A percentile compares a stretch with the other conserved stretches of the same genome.
Evolutionary conservation across 768 basidiomycete genomes (phyloP).

Genomic region (Pisolithus albus): DNA sequence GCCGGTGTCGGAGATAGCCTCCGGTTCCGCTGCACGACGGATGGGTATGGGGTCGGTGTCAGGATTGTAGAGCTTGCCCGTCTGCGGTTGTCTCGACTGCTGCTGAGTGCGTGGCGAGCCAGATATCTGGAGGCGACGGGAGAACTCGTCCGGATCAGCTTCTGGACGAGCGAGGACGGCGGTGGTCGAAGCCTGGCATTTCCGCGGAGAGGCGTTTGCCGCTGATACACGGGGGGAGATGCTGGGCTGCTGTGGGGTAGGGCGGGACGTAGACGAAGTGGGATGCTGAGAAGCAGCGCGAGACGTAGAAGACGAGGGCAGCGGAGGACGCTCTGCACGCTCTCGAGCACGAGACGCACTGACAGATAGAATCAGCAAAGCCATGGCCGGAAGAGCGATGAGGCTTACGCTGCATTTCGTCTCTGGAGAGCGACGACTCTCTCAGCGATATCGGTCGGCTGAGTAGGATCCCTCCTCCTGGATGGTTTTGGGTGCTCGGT

Average conservation of each 20-base stretch:
- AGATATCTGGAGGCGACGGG: constrained; percentile 64
- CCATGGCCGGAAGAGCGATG: not conserved
- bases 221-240: constrained; percentile 21
- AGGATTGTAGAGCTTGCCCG: constrained; percentile 63
- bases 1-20: constrained; percentile 52
- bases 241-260: constrained; percentile 22
- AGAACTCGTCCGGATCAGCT: constrained; percentile 67
- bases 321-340: constrained; percentile 39
- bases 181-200: constrained; percentile 28
- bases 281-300: constrained; percentile 26
- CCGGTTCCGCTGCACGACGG: constrained; percentile 58
- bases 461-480: constrained; percentile 35
- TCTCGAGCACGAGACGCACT: constrained; percentile 44
- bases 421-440: constrained; percentile 63
- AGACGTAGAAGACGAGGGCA: constrained; percentile 17
- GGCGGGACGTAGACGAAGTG: constrained; percentile 22
- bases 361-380: constrained; percentile 6
- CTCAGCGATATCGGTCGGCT: constrained; percentile 49
- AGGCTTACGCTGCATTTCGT: constrained; percentile 49
- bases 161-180: constrained; percentile 37
- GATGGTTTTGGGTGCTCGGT: constrained; percentile 23
- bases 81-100: constrained; percentile 28
- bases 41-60: constrained; percentile 60
- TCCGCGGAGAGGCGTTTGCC: constrained; percentile 25
- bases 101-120: constrained; percentile 36